phyloP scores from a whole-genome alignment of 1,284 basidiomycete genomes.

The Cryptococcus neoformans region DNA sequence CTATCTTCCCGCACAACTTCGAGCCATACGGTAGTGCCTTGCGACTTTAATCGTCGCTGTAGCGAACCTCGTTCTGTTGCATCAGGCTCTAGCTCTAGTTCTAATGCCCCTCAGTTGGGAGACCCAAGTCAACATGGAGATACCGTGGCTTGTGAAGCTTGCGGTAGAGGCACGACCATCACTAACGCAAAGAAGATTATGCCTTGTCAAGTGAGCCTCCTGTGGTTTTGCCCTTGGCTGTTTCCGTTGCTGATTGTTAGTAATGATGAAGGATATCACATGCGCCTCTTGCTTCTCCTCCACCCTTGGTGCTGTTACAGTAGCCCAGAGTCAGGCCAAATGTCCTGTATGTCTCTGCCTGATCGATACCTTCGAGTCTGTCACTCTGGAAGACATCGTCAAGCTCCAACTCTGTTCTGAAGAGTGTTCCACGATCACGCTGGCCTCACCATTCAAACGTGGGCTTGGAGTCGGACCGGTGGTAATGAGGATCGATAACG shows the following conservation, averaged over 20 bases:
- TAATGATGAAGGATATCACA: conserved; percentile 21
- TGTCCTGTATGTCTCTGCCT: conserved; percentile 31
- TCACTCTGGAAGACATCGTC: not conserved
- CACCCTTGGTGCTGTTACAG: conserved; percentile 33
- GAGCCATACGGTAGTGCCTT: not conserved
- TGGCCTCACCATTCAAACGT: no score
- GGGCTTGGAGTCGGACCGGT: no score
- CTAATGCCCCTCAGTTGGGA: no score
- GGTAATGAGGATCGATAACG: conserved; percentile 41
- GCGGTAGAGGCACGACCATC: conserved; percentile 8
- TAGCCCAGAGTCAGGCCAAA: conserved; percentile 23
- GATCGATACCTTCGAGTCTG: conserved; percentile 20
- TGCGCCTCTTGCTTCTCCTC: conserved; percentile 41
- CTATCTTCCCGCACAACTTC: not conserved
- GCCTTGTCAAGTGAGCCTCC: conserved; percentile 28
- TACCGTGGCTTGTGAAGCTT: conserved; percentile 14
- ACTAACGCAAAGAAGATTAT: conserved; percentile 19
- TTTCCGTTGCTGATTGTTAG: not conserved
- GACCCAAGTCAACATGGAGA: not conserved
- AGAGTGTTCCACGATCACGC: not conserved
- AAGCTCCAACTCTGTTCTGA: not conserved
- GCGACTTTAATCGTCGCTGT: no score
- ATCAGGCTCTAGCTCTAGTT: no score
- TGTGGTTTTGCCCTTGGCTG: not conserved
- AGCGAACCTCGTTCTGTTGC: no score